Conservation (phyloP, 2,329 filamentous ascomycete genomes). For the Nigrospora oryzae region DNA sequence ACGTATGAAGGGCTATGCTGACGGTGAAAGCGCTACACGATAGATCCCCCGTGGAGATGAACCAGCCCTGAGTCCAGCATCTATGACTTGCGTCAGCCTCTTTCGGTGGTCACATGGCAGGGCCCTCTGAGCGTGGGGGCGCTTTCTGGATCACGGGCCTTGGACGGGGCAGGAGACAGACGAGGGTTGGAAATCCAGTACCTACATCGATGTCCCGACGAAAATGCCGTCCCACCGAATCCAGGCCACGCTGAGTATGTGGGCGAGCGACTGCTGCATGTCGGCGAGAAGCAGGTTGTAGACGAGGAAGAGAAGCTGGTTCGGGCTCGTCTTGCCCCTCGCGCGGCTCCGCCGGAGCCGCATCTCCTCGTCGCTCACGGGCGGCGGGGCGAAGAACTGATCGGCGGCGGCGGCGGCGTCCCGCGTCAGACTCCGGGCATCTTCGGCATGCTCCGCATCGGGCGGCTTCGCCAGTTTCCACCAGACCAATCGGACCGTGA, state of each 20-base stretch:
- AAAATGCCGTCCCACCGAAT: constrained; percentile 41
- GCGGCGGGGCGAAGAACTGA: no score
- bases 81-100: no score
- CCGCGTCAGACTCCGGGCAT: no score
- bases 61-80: constrained; percentile 59
- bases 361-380: no score
- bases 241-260: constrained; percentile 52
- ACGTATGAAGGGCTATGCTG: constrained; percentile 58
- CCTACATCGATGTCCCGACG: constrained; percentile 33
- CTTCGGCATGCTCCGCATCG: no score
- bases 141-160: no score
- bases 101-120: no score
- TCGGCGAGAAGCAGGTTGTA: constrained; percentile 38
- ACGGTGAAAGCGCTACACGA: constrained; percentile 60
- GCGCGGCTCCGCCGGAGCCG: no score
- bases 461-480: constrained; percentile 1
- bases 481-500: constrained; percentile 4
- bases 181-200: no score
- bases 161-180: no score
- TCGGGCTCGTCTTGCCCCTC: neutral
- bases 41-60: constrained; percentile 58
- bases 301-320: neutral
- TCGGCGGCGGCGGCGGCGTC: no score
- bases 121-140: no score
- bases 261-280: constrained; percentile 53